Evolutionary conservation across 768 basidiomycete genomes (phyloP).

Genomic region (Tylopilus felleus): DNA sequence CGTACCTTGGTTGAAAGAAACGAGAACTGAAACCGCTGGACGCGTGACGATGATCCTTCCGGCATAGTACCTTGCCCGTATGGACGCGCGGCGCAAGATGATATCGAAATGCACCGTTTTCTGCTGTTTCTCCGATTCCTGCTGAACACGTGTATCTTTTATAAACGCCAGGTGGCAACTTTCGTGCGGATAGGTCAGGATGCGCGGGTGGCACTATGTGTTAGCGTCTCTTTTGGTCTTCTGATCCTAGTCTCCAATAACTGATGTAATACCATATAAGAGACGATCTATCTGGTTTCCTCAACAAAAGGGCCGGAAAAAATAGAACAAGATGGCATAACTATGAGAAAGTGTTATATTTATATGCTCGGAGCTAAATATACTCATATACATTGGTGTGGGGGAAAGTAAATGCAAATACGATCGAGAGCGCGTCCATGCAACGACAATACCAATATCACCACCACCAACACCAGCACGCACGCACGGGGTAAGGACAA

Average conservation of each 20-base stretch:
- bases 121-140: not conserved
- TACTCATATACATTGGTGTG: slow-evolving; percentile 4
- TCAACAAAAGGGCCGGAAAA: not conserved
- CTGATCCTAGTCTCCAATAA: not conserved
- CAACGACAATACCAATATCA: slow-evolving; percentile 1
- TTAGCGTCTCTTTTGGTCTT: not conserved
- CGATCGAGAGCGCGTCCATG: slow-evolving; percentile 4
- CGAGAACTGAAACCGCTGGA: not conserved
- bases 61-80: slow-evolving; percentile 9
- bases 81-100: slow-evolving; percentile 7
- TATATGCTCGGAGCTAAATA: slow-evolving; percentile 15
- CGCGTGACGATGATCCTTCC: slow-evolving; percentile 16
- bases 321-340: not conserved
- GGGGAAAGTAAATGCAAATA: slow-evolving; percentile 5
- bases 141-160: slow-evolving; percentile 7
- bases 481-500: slow-evolving; percentile 2
- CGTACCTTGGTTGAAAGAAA: not conserved
- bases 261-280: no score
- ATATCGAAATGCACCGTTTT: slow-evolving; percentile 5
- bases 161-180: not conserved
- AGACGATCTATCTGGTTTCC: no score
- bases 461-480: not conserved
- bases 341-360: slow-evolving; percentile 4
- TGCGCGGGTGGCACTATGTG: not conserved
- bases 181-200: not conserved